These are phyloP conservation scores for Fragaria ananassa DNA, from an alignment of 306 rosid species.

Conservation along the genomic window DNA sequence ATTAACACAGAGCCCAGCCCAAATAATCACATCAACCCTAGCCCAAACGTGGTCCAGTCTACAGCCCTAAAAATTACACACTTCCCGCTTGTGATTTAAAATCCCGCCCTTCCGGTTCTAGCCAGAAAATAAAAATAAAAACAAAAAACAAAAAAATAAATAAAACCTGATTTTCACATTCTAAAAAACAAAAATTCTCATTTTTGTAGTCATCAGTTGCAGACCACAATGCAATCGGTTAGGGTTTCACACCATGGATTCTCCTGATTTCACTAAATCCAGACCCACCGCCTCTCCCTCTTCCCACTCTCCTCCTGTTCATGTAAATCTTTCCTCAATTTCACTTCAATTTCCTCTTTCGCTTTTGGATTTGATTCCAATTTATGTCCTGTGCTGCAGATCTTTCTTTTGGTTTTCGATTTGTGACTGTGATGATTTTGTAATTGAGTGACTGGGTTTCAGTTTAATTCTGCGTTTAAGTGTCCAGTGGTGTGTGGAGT, in stretches of 20 bases:
- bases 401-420: not conserved
- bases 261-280: slow-evolving; percentile 40
- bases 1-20: not conserved
- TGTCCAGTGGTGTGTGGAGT: not conserved
- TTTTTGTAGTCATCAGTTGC: slow-evolving; percentile 25
- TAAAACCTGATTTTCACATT: not conserved
- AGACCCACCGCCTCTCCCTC: slow-evolving; percentile 21
- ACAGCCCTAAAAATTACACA: not conserved
- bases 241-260: slow-evolving; percentile 41
- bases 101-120: slow-evolving; percentile 37
- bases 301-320: slow-evolving; percentile 41
- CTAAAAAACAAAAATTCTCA: not conserved
- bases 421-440: not conserved
- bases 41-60: not conserved
- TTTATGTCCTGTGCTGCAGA: not conserved
- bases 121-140: not conserved
- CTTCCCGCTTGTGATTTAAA: slow-evolving; percentile 60
- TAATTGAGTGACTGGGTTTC: not conserved
- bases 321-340: slow-evolving; percentile 28
- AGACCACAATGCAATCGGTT: slow-evolving; percentile 30
- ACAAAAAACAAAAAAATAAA: not conserved
- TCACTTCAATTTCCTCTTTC: not conserved
- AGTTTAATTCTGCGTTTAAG: not conserved
- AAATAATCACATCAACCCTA: not conserved
- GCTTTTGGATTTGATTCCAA: not conserved